Evolutionary conservation across 352 stramenopile genomes (phyloP).

Genomic region (Phytopythium cucurbitacearum): DNA sequence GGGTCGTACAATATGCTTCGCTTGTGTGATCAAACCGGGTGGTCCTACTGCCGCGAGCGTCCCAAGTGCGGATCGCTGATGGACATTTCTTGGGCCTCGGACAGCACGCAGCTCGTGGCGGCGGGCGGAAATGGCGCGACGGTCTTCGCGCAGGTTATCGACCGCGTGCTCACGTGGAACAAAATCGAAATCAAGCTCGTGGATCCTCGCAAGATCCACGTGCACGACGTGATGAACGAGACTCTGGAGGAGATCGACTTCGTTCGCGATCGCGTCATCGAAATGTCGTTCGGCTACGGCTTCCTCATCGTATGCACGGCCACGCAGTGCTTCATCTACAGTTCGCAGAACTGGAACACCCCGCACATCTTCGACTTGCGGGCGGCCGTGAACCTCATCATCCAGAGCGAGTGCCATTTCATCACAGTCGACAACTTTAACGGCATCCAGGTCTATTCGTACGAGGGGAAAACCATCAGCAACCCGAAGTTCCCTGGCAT

Average conservation of each 20-base stretch:
- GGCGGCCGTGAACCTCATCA: constrained; percentile 80
- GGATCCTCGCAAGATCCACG: constrained; percentile 83
- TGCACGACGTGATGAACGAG: constrained; percentile 89
- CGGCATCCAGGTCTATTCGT: constrained; percentile 90
- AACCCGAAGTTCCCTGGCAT: constrained; percentile 85
- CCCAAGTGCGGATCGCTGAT: constrained; percentile 83
- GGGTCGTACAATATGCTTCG: constrained; percentile 91
- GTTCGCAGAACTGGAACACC: constrained; percentile 89
- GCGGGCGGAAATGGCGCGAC: constrained; percentile 85
- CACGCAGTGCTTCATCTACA: constrained; percentile 93
- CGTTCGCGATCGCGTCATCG: constrained; percentile 86
- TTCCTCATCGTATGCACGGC: constrained; percentile 91
- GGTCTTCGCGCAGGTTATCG: constrained; percentile 88
- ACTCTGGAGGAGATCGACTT: constrained; percentile 92
- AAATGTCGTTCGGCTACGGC: constrained; percentile 89
- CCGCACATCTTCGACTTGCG: constrained; percentile 92
- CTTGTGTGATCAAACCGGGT: constrained; percentile 92
- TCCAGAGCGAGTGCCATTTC: constrained; percentile 88
- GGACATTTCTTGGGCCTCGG: constrained; percentile 84
- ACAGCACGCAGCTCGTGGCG: constrained; percentile 89
- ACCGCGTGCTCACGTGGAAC: constrained; percentile 83
- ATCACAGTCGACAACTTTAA: constrained; percentile 88
- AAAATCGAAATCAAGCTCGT: constrained; percentile 85
- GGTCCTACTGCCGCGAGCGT: constrained; percentile 86
- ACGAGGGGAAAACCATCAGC: constrained; percentile 89